Evolutionary conservation across 352 stramenopile species (phyloP).

Genomic region (Phytophthora citrophthora): DNA sequence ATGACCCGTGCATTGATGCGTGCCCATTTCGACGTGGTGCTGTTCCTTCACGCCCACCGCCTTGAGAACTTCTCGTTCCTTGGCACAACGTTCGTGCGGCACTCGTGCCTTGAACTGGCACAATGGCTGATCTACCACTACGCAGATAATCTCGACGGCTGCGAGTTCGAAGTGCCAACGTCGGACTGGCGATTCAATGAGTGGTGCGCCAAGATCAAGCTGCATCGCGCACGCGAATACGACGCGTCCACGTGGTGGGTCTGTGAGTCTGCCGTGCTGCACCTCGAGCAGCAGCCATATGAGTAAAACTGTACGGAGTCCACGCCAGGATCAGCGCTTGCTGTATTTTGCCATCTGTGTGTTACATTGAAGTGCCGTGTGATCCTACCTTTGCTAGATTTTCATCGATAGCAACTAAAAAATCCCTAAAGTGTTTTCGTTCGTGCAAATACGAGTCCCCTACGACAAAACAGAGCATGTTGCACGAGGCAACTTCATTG

Average conservation of each 20-base stretch:
- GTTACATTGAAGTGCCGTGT: constrained; percentile 1
- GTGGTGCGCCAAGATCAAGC: constrained; percentile 20
- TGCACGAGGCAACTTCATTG: too few relatives aligned
- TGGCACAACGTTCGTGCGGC: constrained; percentile 15
- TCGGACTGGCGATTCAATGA: constrained; percentile 33
- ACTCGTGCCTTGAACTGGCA: constrained; percentile 22
- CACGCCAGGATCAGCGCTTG: constrained; percentile 13
- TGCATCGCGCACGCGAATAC: constrained; percentile 15
- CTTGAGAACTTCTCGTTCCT: constrained; percentile 29
- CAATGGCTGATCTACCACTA: constrained; percentile 24
- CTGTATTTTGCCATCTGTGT: constrained; percentile 7
- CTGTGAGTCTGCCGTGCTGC: constrained; percentile 13
- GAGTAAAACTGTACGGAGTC: constrained; percentile 3
- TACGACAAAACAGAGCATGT: too few relatives aligned
- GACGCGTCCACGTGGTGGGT: constrained; percentile 24
- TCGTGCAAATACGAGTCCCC: too few relatives aligned
- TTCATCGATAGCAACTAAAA: neutral
- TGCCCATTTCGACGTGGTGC: constrained; percentile 24
- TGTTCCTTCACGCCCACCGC: constrained; percentile 24
- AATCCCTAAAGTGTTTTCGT: neutral
- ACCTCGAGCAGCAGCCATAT: constrained; percentile 5
- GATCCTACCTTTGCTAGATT: neutral
- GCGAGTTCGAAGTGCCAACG: constrained; percentile 24
- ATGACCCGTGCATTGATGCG: constrained; percentile 14
- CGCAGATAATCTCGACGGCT: constrained; percentile 10